Evolutionary conservation across 2,329 filamentous ascomycete species (phyloP).

Genomic region (Penicillium sp.): DNA sequence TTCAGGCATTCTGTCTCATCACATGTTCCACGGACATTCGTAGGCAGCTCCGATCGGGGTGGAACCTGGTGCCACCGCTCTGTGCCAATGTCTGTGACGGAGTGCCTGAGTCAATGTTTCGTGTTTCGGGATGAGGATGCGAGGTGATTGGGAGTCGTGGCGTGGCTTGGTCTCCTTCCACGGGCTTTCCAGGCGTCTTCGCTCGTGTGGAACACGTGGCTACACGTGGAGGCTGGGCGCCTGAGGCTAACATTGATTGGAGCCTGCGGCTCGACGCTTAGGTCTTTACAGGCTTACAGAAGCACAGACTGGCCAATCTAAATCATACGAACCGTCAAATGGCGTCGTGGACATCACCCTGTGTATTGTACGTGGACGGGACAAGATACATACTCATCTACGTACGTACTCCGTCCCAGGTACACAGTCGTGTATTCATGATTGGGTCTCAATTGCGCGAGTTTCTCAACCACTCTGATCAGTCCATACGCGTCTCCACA

Average conservation of each 20-base stretch:
- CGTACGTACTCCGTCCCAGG: background rate
- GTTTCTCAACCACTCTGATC: background rate
- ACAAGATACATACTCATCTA: no score
- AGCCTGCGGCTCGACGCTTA: background rate
- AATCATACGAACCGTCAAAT: slow-evolving; percentile 2
- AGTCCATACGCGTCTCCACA: background rate
- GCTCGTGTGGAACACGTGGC: slow-evolving; percentile 34
- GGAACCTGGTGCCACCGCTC: slow-evolving; percentile 7
- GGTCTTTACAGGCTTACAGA: background rate
- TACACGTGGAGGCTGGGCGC: slow-evolving; percentile 30
- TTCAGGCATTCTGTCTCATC: slow-evolving; percentile 1
- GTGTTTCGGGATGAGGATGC: background rate
- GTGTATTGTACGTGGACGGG: no score
- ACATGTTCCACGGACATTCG: slow-evolving; percentile 10
- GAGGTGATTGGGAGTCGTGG: background rate
- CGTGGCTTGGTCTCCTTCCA: slow-evolving; percentile 4
- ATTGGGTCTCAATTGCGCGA: background rate
- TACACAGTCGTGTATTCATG: background rate
- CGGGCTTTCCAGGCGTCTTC: slow-evolving; percentile 25
- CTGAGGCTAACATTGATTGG: slow-evolving; percentile 1
- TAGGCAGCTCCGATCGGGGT: slow-evolving; percentile 2
- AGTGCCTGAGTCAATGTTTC: slow-evolving; percentile 7
- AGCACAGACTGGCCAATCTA: background rate
- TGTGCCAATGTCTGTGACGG: background rate
- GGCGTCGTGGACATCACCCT: background rate